Base-by-base conservation (phyloP, 768 basidiomycete species). In the Chalciporus chontae region DNA sequence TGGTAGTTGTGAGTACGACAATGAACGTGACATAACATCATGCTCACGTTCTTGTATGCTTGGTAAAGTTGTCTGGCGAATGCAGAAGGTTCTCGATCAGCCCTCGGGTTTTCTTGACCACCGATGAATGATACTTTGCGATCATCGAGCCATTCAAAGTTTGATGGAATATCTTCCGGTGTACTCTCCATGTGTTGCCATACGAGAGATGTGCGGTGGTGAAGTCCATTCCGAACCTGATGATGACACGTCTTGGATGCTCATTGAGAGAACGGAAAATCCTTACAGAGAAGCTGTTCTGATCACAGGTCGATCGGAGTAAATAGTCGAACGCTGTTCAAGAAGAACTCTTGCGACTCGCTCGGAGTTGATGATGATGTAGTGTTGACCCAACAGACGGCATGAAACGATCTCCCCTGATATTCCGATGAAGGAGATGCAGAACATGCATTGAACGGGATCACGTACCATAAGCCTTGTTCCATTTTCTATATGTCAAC, bases 401-500 rank as follows among this genome's bases (percentile, higher is more conserved):
- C 46, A 60, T 13, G 61, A 60, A 24, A 61, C 50, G 27, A 63
- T 54, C 24, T 60, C 53, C 15, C 61, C 62, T 63, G 11, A 27
- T 21, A 18, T 17, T 9, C 15, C 7, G 17, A n/a, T 17, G 42
- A 52, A 8, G 44, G n/a, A 18, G 15, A 23, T 6, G 10, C 9
- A 4, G 14, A 8, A 4, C 32, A 31, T 26, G 40, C n/a, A 8
- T 8, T 29, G 13, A 4, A 17, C n/a, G 41, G 19, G 7, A 34
- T 39, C 34, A 53, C 66, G 5, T 40, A 71, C 69, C 70, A 27
- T 69, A 68, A 19, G 34, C 17, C 41, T 58, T 52, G 31, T 58
- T 58, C 70, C 70, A 71, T 21, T 65, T 58, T 19, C 40, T 27
- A 26, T 63, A 71, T 0, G 66, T 64, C 42, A 69, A 17, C 70